Evolutionary conservation across 768 basidiomycete genomes (phyloP), one percentile per base, ranked within the genome.

Genomic region (Tephrocybe sp.): DNA sequence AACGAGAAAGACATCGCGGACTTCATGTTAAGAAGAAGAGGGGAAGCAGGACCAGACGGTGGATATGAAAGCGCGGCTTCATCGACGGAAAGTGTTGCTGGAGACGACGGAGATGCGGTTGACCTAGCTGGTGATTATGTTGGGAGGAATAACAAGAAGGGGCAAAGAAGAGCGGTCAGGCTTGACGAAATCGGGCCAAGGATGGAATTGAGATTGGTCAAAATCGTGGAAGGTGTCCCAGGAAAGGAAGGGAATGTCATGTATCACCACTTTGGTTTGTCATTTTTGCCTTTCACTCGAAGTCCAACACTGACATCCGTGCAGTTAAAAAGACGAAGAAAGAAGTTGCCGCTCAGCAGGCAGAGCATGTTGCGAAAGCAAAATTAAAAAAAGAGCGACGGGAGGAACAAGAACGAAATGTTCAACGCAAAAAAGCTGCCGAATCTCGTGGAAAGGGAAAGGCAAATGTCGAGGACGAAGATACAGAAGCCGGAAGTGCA

Each of bases 1-100:
- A 89, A 84, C 55, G 93, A 96, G 65, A 86, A 88, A 64, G 97
- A 99, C 62, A 87, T 99, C 23, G 92, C 96, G 1, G 96, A 99
- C 66, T 99, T 97, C 65, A 68, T 99, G 59, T 77, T 98, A 34
- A 72, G 91, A 23, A 83, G 78, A 60, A 72, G 74, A 45, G 87
- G 87, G 13, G 80, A 85, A 48, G 62, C 74, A 40, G 78, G 78
- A 13, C 82, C 82, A 13, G 78, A 83, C 39, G 87, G 82, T 26
- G 83, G 89, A 17, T 87, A 92, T 61, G 86, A 93, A 68, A 84
- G 83, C 47, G 85, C 85, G 9, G 83, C 82, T n/a, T 87, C 86
- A n/a, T 84, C 85, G 8, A 82, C 84, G 38, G 85, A 85, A 54
- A 92, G 91, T 57, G 84, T 74, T 2, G 92, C 83, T n/a, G 92